phyloP scores from a whole-genome alignment of 2,329 filamentous ascomycete genomes.

The Truncatella angustata region DNA sequence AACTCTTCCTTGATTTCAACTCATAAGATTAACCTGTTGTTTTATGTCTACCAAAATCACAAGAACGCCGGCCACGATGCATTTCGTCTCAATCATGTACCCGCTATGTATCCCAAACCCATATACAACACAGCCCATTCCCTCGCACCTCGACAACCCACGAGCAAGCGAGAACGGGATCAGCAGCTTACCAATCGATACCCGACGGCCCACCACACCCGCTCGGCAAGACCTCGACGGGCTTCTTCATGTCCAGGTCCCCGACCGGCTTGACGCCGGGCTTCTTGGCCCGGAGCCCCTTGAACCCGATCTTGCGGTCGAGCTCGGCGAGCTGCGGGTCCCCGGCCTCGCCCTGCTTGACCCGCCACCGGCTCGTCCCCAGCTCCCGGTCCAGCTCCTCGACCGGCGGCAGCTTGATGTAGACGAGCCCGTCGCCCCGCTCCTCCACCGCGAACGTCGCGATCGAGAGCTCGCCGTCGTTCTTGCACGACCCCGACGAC shows the following conservation, averaged over 20 bases:
- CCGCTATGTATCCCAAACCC: too few species aligned
- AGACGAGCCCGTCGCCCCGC: constrained; percentile 71
- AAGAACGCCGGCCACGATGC: too few species aligned
- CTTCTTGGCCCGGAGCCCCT: constrained; percentile 42
- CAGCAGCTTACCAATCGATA: constrained; percentile 42
- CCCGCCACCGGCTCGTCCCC: constrained; percentile 75
- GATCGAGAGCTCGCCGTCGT: constrained; percentile 73
- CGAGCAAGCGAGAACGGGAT: not conserved
- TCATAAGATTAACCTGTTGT: too few species aligned
- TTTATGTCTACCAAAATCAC: too few species aligned
- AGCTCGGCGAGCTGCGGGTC: constrained; percentile 40
- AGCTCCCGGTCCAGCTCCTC: constrained; percentile 77
- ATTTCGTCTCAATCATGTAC: too few species aligned
- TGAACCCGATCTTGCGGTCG: constrained; percentile 44
- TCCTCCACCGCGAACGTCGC: constrained; percentile 79
- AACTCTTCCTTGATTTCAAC: too few species aligned
- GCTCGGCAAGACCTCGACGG: constrained; percentile 33
- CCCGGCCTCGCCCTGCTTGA: constrained; percentile 65
- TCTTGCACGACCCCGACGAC: constrained; percentile 68
- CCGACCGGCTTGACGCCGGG: constrained; percentile 34
- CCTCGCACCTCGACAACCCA: not conserved
- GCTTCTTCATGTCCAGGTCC: constrained; percentile 33
- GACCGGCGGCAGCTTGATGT: constrained; percentile 75
- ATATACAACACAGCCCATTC: too few species aligned
- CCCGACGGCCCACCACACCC: constrained; percentile 37